Percentiles rank a stretch among this genome's conserved stretches.
phyloP scores from a whole-genome alignment of 345 rosid species.

The Citrus maxima region DNA sequence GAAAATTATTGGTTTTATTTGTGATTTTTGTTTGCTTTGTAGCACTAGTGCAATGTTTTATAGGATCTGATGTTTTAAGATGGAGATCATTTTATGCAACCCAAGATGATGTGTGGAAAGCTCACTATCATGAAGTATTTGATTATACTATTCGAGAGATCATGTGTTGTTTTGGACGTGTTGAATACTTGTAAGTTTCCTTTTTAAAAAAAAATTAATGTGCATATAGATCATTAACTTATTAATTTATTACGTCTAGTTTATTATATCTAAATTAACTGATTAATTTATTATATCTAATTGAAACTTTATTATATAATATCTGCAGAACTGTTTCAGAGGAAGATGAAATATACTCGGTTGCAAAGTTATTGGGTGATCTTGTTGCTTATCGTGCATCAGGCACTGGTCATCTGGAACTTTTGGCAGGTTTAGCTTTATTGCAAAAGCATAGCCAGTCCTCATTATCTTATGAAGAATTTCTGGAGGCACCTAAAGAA shows the following conservation, averaged over 20 bases:
- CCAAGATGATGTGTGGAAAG: conserved; percentile 88
- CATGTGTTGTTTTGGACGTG: conserved; percentile 87
- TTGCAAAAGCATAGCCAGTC: conserved; percentile 52
- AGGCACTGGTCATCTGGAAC: conserved; percentile 91
- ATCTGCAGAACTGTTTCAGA: conserved; percentile 54
- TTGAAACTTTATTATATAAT: neutral
- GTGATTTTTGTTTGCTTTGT: conserved; percentile 46
- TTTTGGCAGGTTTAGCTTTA: conserved; percentile 90
- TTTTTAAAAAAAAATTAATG: neutral
- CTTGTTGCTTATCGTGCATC: conserved; percentile 93
- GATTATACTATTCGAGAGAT: conserved; percentile 94
- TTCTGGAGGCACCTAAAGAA: conserved; percentile 56
- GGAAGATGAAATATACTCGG: conserved; percentile 89
- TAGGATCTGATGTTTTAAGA: conserved; percentile 71
- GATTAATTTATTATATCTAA: neutral
- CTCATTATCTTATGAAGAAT: conserved; percentile 38
- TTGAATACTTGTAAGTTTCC: conserved; percentile 60
- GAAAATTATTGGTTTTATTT: conserved; percentile 41
- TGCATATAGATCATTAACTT: too few relatives aligned
- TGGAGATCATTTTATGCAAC: conserved; percentile 89
- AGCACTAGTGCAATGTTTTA: conserved; percentile 64
- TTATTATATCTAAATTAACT: neutral
- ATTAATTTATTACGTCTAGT: neutral
- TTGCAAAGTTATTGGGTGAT: conserved; percentile 77
- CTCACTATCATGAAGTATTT: conserved; percentile 91